Percentiles rank a stretch among this genome's conserved stretches.
phyloP scores from a whole-genome alignment of 768 basidiomycete species.

The Boletus reticuloceps region DNA sequence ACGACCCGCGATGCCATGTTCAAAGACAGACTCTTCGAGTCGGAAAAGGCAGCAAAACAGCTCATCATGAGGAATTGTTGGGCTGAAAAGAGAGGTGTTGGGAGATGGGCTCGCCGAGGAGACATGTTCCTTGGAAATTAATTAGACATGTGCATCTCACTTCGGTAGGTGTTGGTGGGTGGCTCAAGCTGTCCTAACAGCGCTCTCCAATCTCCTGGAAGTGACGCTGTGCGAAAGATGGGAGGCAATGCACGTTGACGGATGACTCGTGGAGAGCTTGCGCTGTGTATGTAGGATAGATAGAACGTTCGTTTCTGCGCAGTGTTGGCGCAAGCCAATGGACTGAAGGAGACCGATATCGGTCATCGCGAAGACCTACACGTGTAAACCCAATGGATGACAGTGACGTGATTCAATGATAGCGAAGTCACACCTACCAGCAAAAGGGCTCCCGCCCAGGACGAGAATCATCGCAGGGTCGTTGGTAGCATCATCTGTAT shows the following conservation, averaged over 20 bases:
- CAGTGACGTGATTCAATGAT: constrained; percentile 13
- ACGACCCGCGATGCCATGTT: constrained; percentile 14
- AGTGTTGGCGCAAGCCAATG: constrained; percentile 5
- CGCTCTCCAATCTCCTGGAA: not conserved
- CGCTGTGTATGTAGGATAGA: constrained; percentile 12
- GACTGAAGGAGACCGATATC: not conserved
- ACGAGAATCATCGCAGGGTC: not conserved
- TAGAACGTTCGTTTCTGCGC: constrained; percentile 11
- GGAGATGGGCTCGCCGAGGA: constrained; percentile 23
- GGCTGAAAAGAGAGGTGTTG: constrained; percentile 22
- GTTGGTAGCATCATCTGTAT: not conserved
- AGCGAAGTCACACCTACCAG: not conserved
- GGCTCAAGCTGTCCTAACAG: constrained; percentile 1
- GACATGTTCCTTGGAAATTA: constrained; percentile 28
- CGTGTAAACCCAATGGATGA: constrained; percentile 13
- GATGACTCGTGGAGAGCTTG: constrained; percentile 3
- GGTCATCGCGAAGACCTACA: constrained; percentile 12
- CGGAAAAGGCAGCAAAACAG: constrained; percentile 20
- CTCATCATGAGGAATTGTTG: constrained; percentile 28
- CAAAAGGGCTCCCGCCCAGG: not conserved
- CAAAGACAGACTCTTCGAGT: constrained; percentile 24
- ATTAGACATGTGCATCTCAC: constrained; percentile 19
- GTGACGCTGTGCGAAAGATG: not conserved
- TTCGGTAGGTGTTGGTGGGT: constrained; percentile 10
- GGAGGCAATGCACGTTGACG: not conserved